Evolutionary conservation across 1,284 basidiomycete genomes (phyloP).

Genomic region (Ganoderma multipileum): DNA sequence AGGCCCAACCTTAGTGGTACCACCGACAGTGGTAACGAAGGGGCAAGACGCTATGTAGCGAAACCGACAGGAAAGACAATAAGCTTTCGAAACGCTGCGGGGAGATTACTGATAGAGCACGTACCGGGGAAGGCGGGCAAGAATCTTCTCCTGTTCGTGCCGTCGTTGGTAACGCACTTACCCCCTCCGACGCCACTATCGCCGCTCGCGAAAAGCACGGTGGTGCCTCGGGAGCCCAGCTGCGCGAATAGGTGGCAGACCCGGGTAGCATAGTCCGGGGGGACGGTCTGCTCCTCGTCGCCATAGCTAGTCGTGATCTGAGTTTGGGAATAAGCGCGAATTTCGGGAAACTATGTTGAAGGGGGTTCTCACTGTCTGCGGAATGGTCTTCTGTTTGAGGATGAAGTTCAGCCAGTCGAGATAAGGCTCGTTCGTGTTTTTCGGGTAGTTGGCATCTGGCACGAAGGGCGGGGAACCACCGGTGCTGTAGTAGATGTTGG

Average conservation of each 20-base stretch:
- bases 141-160: conserved; percentile 45
- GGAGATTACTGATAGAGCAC: conserved; percentile 31
- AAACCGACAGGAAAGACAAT: not conserved
- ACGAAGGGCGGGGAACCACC: conserved; percentile 71
- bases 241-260: conserved; percentile 55
- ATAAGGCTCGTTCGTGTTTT: conserved; percentile 65
- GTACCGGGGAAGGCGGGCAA: conserved; percentile 51
- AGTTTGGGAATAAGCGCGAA: too few relatives aligned
- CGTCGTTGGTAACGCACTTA: conserved; percentile 48
- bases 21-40: conserved; percentile 70
- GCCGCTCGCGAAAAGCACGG: conserved; percentile 52
- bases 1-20: conserved; percentile 52
- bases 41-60: conserved; percentile 47
- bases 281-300: conserved; percentile 42
- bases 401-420: conserved; percentile 68
- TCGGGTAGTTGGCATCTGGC: conserved; percentile 59
- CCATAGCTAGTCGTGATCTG: conserved; percentile 51
- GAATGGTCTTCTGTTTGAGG: conserved; percentile 52
- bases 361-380: conserved; percentile 56
- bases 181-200: conserved; percentile 48
- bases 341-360: not conserved
- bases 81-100: not conserved
- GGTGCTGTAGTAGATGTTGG: conserved; percentile 64
- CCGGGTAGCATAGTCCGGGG: conserved; percentile 39
- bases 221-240: conserved; percentile 51